Base-by-base conservation (phyloP, 192 early-diverging fungal species). In the Linnemannia schmuckeri region DNA sequence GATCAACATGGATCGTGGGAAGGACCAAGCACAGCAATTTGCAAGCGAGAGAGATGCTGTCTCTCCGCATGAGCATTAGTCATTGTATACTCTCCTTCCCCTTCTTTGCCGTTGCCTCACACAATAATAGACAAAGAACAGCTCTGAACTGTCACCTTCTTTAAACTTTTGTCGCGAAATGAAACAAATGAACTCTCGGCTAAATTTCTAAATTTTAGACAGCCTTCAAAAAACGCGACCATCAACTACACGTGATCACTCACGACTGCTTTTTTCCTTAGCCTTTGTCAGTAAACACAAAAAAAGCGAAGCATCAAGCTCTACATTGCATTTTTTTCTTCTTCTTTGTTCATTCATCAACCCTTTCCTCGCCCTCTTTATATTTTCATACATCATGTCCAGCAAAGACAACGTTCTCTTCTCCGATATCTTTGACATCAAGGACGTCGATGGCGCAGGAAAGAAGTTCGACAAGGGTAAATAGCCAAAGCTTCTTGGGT, bases 381-480 rank as follows among this genome's bases (percentile, higher is more conserved):
- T n/a, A 30, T n/a, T 33, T 54, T 33, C 37, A 42, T 42, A 41
- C 80, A 88, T 69, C 69, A 93, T 94, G 92, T 83, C 91, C 35
- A 91, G 91, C 87, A 93, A 92, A 82, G 94, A 97, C 90, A 94
- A 92, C 91, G 91, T 96, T 80, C 79, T 99, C 40, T 99, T 98
- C 89, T 91, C 91, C 70, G 97, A 97, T 81, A 95, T 96, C 61
- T 98, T 98, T 83, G 95, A 96, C 76, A 94, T 97, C 77, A 95
- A 94, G 77, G 96, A 98, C 82, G 89, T 97, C 47, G 95, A 98
- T 91, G 93, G 93, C 73, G 94, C 94, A 71, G 97, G 97, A 74
- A 98, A 98, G 84, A 95, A 96, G 79, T 99, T 99, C 81, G 97
- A 98, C 88, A 91, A 97, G 89, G 96, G 96, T 97, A 92, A 77